Evolutionary conservation across 2,329 filamentous ascomycete species (phyloP), one percentile per base, ranked within the genome.

Genomic region (Cadophora sp.): DNA sequence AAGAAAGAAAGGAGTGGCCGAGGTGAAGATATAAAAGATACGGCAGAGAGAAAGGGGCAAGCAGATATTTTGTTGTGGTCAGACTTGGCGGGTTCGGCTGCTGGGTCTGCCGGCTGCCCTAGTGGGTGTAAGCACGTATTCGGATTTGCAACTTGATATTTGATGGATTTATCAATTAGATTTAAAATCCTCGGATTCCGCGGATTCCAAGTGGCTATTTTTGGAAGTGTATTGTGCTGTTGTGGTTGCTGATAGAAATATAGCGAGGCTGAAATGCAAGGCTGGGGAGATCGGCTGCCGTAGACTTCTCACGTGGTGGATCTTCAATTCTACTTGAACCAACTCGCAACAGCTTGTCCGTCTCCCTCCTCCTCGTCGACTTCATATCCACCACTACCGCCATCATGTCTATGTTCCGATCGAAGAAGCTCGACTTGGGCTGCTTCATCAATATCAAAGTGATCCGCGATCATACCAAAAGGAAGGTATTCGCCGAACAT

Each of bases 401-500:
- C 83, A 87, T 72, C 70, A 93, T 93, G 90, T 90, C 92, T 58
- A 92, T 94, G 83, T 97, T 97, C 81, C 86, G 94, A 75, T 85
- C 94, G 39, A 97, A 97, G 82, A 94, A 90, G 84, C 89, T 97
- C 74, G 94, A 98, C 75, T 83, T 98, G 73, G 90, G 91, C 79
- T 93, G 93, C 78, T 97, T 92, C 78, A 81, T 96, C 82, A 97
- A 97, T 78, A 88, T 91, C 79, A 90, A 91, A 73, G 87, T 92
- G 73, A 91, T 99, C 78, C 93, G 96, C 75, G 96, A 99, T 81
- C 93, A 98, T 83, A 94, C 94, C 64, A 99, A 98, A 87, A 91
- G 96, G 76, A 95, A 96, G 83, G 92, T 94, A 67, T 97, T 94
- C 76, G 91, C 91, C 77, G 85, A 93, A 78, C 84, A 91, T 77